These are phyloP conservation scores for Bacidia gigantensis DNA, from an alignment of 495 filamentous ascomycete species.

Conservation along the genomic window DNA sequence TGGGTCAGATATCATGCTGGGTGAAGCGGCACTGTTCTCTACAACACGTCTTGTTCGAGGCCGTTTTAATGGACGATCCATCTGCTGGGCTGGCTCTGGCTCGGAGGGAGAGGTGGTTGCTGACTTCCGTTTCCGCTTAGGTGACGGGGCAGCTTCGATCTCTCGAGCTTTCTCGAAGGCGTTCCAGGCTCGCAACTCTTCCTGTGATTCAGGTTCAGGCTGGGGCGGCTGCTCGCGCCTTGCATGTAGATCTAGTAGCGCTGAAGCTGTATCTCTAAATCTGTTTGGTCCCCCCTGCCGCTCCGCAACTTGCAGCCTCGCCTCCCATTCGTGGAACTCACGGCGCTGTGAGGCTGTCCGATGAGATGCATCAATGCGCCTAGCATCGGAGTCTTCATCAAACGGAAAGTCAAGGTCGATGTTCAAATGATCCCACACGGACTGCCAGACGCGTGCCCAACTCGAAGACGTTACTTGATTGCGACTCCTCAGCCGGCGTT, in stretches of 20 bases:
- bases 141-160: slow-evolving; percentile 37
- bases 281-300: slow-evolving; percentile 53
- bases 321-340: slow-evolving; percentile 63
- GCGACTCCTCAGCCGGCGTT: slow-evolving; percentile 26
- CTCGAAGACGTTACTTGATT: slow-evolving; percentile 35
- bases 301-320: slow-evolving; percentile 65
- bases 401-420: slow-evolving; percentile 84
- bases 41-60: slow-evolving; percentile 53
- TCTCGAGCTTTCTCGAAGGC: slow-evolving; percentile 73
- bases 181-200: slow-evolving; percentile 79
- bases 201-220: slow-evolving; percentile 53
- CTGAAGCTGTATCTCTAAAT: slow-evolving; percentile 48
- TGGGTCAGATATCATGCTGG: slow-evolving; percentile 22
- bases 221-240: slow-evolving; percentile 31
- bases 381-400: slow-evolving; percentile 48
- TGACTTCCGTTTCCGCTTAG: slow-evolving; percentile 64
- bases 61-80: slow-evolving; percentile 54
- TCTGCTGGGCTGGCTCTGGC: slow-evolving; percentile 41
- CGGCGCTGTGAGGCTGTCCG: slow-evolving; percentile 45
- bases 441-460: slow-evolving; percentile 59
- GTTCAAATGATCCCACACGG: slow-evolving; percentile 49
- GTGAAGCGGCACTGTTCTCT: slow-evolving; percentile 36
- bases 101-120: slow-evolving; percentile 55
- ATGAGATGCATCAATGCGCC: slow-evolving; percentile 35
- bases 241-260: slow-evolving; percentile 34